phyloP scores from a whole-genome alignment of 345 rosid species.

The Isatis tinctoria region DNA sequence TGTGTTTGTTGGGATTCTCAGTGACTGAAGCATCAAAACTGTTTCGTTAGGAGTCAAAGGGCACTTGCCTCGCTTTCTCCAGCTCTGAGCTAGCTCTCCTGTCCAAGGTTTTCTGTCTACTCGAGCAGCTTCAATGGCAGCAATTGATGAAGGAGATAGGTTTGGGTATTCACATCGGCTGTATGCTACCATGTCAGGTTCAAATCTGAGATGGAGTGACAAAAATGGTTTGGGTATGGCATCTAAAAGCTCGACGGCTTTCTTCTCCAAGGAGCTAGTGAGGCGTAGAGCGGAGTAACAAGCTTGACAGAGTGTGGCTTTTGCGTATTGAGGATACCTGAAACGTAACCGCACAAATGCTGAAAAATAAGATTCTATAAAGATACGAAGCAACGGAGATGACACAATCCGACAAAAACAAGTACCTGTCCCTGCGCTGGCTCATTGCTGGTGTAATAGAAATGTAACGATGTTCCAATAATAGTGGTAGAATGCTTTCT shows the following conservation, averaged over 20 bases:
- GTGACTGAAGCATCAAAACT: slow-evolving; percentile 58
- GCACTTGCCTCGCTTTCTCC: slow-evolving; percentile 93
- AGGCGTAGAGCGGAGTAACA: slow-evolving; percentile 69
- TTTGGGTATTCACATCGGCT: slow-evolving; percentile 73
- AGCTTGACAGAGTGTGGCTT: slow-evolving; percentile 73
- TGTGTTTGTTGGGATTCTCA: slow-evolving; percentile 64
- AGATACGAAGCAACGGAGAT: not conserved
- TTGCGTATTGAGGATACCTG: slow-evolving; percentile 79
- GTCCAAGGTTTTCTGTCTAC: slow-evolving; percentile 73
- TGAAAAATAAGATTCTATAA: not conserved
- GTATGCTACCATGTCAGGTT: slow-evolving; percentile 98
- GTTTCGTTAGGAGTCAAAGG: slow-evolving; percentile 92
- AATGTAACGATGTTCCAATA: slow-evolving; percentile 64
- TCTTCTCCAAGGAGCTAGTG: slow-evolving; percentile 56
- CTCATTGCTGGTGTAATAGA: slow-evolving; percentile 93
- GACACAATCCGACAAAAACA: not conserved
- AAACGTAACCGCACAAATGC: not conserved
- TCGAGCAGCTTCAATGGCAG: slow-evolving; percentile 66
- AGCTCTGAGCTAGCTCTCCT: slow-evolving; percentile 66
- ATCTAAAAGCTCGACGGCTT: slow-evolving; percentile 60
- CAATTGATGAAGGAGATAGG: slow-evolving; percentile 52
- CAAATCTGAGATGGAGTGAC: slow-evolving; percentile 81
- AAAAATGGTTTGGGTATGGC: slow-evolving; percentile 86
- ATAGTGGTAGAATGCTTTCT: slow-evolving; percentile 72
- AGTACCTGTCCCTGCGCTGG: slow-evolving; percentile 92